Conservation (phyloP, 2,329 filamentous ascomycete species). For the Fusarium duplospermum region DNA sequence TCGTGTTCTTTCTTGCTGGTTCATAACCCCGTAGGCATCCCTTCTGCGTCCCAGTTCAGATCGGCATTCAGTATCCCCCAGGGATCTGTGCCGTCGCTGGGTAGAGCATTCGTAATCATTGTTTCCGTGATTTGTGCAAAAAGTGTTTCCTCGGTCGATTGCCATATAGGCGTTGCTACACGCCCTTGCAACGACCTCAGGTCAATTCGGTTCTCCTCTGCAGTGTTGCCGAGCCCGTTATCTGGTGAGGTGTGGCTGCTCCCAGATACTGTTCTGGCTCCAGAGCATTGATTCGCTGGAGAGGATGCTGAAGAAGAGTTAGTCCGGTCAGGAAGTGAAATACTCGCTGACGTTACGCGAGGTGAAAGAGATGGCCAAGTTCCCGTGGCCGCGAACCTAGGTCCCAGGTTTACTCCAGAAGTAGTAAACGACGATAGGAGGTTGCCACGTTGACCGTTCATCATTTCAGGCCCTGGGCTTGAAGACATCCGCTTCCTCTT, state of each 20-base stretch:
- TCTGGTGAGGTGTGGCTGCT: constrained; percentile 49
- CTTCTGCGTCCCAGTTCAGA: constrained; percentile 39
- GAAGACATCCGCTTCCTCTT: constrained; percentile 50
- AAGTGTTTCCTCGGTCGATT: constrained; percentile 45
- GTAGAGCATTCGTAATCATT: constrained; percentile 35
- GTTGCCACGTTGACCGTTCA: not conserved
- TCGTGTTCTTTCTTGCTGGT: not conserved
- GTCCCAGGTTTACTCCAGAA: constrained; percentile 7
- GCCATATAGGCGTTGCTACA: constrained; percentile 47
- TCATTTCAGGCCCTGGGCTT: constrained; percentile 39
- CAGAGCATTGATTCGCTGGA: constrained; percentile 38
- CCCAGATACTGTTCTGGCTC: constrained; percentile 37
- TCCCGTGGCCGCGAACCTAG: constrained; percentile 5
- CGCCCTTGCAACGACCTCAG: constrained; percentile 49
- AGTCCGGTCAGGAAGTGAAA: constrained; percentile 48
- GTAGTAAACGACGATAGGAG: not conserved
- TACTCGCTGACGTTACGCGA: constrained; percentile 9
- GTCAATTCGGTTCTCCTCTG: constrained; percentile 51
- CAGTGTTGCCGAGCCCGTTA: constrained; percentile 50
- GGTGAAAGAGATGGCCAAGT: constrained; percentile 18
- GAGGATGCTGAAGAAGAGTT: constrained; percentile 49
- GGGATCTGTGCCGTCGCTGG: constrained; percentile 39
- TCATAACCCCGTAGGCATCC: constrained; percentile 16
- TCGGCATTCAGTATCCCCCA: constrained; percentile 48
- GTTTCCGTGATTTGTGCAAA: constrained; percentile 45